Evolutionary conservation across 2,329 filamentous ascomycete genomes (phyloP).

Genomic region (Triangularia verruculosa): DNA sequence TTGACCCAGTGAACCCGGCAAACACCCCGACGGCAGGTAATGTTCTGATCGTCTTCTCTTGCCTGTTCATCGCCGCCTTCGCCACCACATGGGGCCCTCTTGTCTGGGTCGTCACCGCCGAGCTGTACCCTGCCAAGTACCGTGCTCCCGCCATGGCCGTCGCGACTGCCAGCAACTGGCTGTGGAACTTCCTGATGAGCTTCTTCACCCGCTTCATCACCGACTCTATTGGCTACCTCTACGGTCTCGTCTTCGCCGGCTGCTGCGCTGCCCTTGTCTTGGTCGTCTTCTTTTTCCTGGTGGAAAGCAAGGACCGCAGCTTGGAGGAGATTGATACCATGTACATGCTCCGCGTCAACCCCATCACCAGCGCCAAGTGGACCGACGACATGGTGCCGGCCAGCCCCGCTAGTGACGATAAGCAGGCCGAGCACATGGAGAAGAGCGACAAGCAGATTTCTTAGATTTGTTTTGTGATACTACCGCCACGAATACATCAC

Average conservation of each 20-base stretch:
- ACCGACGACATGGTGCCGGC: slow-evolving; percentile 7
- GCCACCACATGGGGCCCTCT: slow-evolving; percentile 68
- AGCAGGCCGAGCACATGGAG: slow-evolving; percentile 8
- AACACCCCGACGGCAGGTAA: slow-evolving; percentile 58
- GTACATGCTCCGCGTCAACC: slow-evolving; percentile 65
- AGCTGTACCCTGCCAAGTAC: slow-evolving; percentile 64
- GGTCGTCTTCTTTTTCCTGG: slow-evolving; percentile 74
- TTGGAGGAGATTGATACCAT: slow-evolving; percentile 79
- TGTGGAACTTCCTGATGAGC: slow-evolving; percentile 70
- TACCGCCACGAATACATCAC: background rate
- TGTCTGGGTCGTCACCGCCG: slow-evolving; percentile 65
- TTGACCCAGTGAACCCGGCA: slow-evolving; percentile 40
- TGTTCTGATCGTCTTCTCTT: slow-evolving; percentile 71
- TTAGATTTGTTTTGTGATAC: slow-evolving; percentile 4
- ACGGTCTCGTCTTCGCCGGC: slow-evolving; percentile 73
- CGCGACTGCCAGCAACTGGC: slow-evolving; percentile 62
- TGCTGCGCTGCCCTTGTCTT: slow-evolving; percentile 64
- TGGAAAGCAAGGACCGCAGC: slow-evolving; percentile 68
- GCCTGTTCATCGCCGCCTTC: slow-evolving; percentile 72
- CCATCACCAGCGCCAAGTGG: slow-evolving; percentile 38
- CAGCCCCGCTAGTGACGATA: slow-evolving; percentile 9
- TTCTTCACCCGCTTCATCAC: slow-evolving; percentile 83
- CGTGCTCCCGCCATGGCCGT: slow-evolving; percentile 59
- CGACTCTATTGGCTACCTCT: slow-evolving; percentile 65
- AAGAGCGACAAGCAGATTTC: background rate